These are phyloP conservation scores for Diaporthe sp. DNA, from an alignment of 2,329 filamentous ascomycete genomes.

Conservation along the genomic window DNA sequence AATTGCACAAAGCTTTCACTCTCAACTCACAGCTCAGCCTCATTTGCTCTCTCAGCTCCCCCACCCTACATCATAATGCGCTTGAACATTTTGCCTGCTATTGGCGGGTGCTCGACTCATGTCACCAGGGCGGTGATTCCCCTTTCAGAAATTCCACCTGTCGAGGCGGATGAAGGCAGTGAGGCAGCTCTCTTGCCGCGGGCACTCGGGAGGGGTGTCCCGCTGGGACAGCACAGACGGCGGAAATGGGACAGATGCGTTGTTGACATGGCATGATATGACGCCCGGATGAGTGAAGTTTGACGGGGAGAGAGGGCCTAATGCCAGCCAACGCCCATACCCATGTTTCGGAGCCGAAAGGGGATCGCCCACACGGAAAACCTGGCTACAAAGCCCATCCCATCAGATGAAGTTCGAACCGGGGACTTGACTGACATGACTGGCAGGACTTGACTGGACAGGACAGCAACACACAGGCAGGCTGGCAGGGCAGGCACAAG, in stretches of 20 bases:
- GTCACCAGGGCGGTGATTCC: conserved; percentile 15
- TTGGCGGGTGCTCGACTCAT: conserved; percentile 11
- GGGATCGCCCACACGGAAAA: background rate
- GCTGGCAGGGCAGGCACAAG: background rate
- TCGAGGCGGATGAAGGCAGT: background rate
- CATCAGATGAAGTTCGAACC: conserved; percentile 12
- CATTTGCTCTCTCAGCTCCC: no score
- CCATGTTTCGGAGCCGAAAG: conserved; percentile 28
- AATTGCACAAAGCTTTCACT: conserved; percentile 2
- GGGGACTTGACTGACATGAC: background rate
- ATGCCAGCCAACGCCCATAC: background rate
- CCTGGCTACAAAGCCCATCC: background rate
- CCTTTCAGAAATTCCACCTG: background rate
- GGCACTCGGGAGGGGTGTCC: background rate
- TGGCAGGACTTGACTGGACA: background rate
- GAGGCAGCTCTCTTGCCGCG: background rate
- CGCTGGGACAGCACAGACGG: conserved; percentile 21
- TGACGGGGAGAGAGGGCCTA: background rate
- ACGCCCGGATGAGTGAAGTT: conserved; percentile 4
- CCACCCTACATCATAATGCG: background rate
- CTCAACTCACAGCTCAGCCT: background rate
- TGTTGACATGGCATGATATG: conserved; percentile 6
- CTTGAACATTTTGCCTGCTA: background rate
- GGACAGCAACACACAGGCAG: background rate
- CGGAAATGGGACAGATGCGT: background rate